Evolutionary conservation across 192 early-diverging fungal species (phyloP), one percentile per base, ranked within the genome.

Genomic region (Rhizophagus prolifer): DNA sequence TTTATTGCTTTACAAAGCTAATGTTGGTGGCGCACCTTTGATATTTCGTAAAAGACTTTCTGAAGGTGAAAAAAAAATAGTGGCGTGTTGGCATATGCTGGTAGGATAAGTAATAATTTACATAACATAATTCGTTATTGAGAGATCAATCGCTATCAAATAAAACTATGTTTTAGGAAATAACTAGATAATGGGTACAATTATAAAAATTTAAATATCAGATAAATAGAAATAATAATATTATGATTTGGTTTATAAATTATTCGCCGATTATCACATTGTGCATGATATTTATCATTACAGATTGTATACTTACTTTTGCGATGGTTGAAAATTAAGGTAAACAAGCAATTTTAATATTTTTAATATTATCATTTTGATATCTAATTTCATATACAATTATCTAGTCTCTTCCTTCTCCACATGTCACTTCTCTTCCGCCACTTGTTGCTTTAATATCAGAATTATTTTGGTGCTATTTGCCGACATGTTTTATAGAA

Each of bases 291-390:
- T 73, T 8, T 73, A 58, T 58, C 31, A 30, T 31, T 73, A 3
- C 13, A 73, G 71, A 73, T 73, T 60, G 71, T 73, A 73, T 73
- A 73, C 31, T 34, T 9, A 19, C 71, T 73, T 59, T 73, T 73
- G 34, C 25, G 58, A 73, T 73, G 71, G 71, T 10, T 73, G n/a
- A 73, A 73, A 12, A 14, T 28, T 25, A 73, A 60, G 71, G 71
- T 73, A 21, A 71, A 14, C 19, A 14, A 64, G 4, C 16, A 31
- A 13, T 10, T 64, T 25, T 10, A 38, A 41, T 68, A 1, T 2
- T 26, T 19, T 68, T 44, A 21, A n/a, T 36, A 36, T 28, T 68
- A n/a, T 38, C 7, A 68, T 21, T 21, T 34, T 7, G 16, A 34
- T n/a, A 13, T 16, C 23, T 31, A 31, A 36, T 68, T 34, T n/a